A percentile compares a stretch with the other conserved stretches of the same genome.
Conservation (phyloP, 305 asterid species). For the Fraxinus velutina region DNA sequence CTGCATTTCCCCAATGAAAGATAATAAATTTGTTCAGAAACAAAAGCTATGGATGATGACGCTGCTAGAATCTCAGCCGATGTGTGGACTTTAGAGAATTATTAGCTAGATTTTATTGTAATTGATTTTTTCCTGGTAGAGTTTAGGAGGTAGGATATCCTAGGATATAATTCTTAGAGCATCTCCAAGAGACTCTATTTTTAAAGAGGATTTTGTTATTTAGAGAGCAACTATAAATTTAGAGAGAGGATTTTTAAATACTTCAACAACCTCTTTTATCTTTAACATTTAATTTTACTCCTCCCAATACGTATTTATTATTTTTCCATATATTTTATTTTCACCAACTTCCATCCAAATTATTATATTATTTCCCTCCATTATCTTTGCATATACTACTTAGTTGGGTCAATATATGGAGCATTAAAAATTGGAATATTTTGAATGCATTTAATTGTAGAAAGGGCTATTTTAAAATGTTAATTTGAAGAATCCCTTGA, state of each 20-base stretch:
- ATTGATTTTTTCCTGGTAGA: neutral
- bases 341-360: neutral
- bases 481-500: neutral
- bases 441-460: neutral
- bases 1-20: constrained; percentile 8
- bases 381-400: neutral
- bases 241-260: neutral
- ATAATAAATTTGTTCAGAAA: constrained; percentile 17
- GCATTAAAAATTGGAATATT: neutral
- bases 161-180: neutral
- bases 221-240: neutral
- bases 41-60: neutral
- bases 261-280: neutral
- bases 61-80: neutral
- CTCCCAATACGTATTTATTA: neutral
- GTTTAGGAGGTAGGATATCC: neutral
- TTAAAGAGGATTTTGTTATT: neutral
- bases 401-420: neutral
- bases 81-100: neutral
- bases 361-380: neutral
- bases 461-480: neutral
- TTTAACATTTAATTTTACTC: neutral
- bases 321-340: neutral
- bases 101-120: neutral
- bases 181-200: neutral